Evolutionary conservation across 257 asterid species (phyloP).

Genomic region (Przewalskia tangutica): DNA sequence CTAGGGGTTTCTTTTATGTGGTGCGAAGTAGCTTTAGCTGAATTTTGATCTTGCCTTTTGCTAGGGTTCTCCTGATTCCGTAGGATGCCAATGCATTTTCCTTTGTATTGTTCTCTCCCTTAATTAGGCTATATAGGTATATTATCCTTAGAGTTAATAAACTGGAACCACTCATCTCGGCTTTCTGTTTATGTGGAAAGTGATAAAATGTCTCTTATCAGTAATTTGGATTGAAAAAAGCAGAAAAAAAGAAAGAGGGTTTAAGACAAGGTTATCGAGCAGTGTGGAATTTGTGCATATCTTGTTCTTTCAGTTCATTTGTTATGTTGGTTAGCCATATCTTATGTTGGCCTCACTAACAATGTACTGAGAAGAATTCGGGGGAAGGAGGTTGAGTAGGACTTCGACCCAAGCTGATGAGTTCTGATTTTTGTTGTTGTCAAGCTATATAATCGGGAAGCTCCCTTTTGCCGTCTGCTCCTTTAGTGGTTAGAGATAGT

Average conservation of each 20-base stretch:
- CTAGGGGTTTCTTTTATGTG: background rate
- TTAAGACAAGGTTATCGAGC: background rate
- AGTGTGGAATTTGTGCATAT: background rate
- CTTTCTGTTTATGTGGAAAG: background rate
- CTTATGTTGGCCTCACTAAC: background rate
- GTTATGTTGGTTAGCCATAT: background rate
- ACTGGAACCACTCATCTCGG: background rate
- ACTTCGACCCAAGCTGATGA: background rate
- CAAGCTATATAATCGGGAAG: background rate
- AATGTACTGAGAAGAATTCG: background rate
- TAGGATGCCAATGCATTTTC: background rate
- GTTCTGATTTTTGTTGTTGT: background rate
- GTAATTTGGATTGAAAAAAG: background rate
- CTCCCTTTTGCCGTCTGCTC: background rate
- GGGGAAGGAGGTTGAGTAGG: background rate
- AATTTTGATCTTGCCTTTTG: background rate
- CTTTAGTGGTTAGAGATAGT: background rate
- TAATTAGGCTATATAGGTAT: background rate
- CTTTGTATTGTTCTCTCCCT: background rate
- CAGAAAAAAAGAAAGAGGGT: background rate
- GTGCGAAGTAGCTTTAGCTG: background rate
- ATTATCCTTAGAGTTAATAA: background rate
- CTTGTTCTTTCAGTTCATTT: background rate
- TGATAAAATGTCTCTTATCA: background rate
- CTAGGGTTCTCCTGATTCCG: background rate